phyloP scores from a whole-genome alignment of 1,139 yeast species.

The Yamadazyma triangularis region DNA sequence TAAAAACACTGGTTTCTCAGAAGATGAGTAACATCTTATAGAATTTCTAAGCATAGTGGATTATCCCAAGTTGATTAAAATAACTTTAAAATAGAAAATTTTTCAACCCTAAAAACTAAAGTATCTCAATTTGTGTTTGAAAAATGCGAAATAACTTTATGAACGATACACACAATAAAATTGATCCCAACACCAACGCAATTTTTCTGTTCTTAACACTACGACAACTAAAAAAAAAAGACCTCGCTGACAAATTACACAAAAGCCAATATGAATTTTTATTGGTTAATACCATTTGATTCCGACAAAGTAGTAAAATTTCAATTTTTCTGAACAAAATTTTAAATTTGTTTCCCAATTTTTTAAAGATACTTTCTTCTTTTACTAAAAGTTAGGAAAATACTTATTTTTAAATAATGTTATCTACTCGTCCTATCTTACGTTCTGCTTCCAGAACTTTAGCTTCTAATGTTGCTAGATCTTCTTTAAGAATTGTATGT shows the following conservation, averaged over 20 bases:
- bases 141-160: no score
- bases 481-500: conserved; percentile 63
- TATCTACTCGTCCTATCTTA: conserved; percentile 78
- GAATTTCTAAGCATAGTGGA: conserved; percentile 4
- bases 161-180: no score
- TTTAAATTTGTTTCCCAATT: neutral
- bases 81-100: no score
- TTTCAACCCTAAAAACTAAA: no score
- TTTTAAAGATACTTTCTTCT: conserved; percentile 6
- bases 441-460: conserved; percentile 80
- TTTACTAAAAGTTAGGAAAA: conserved; percentile 1
- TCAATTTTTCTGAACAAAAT: conserved; percentile 7
- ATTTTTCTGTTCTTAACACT: no score
- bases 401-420: conserved; percentile 37
- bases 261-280: conserved; percentile 6
- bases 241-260: conserved; percentile 5
- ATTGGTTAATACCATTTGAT: conserved; percentile 1
- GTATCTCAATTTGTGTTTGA: no score
- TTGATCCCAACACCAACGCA: no score
- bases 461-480: conserved; percentile 55
- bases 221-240: conserved; percentile 8
- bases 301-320: conserved; percentile 2
- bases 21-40: conserved; percentile 8
- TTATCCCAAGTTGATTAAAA: no score
- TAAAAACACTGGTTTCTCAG: conserved; percentile 8